These are phyloP conservation scores for Oleoguttula mirabilis DNA, from an alignment of 495 filamentous ascomycete species.

Conservation along the genomic window DNA sequence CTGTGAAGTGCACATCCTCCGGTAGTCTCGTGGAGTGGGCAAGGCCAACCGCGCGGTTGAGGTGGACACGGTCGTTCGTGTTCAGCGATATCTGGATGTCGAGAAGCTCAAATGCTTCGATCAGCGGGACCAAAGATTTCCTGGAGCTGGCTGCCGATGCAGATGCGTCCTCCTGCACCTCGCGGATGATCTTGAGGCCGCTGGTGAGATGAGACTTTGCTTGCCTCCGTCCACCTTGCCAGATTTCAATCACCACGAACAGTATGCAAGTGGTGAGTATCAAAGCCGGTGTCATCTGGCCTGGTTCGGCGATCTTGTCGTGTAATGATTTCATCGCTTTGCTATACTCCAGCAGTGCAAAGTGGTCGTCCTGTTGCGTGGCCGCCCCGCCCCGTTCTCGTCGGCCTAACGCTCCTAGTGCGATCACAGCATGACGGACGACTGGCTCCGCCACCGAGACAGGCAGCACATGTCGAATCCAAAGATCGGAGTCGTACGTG, in stretches of 20 bases:
- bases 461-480: not conserved
- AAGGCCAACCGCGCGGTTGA: not conserved
- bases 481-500: not conserved
- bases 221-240: not conserved
- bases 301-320: constrained; percentile 19
- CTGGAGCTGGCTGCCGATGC: not conserved
- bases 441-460: constrained; percentile 32
- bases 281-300: constrained; percentile 21
- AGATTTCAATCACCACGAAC: constrained; percentile 32
- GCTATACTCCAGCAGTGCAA: constrained; percentile 35
- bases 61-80: not conserved
- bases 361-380: constrained; percentile 26
- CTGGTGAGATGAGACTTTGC: not conserved
- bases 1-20: not conserved
- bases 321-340: constrained; percentile 36
- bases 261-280: constrained; percentile 44
- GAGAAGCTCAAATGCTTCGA: not conserved
- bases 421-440: constrained; percentile 40
- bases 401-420: constrained; percentile 30
- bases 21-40: not conserved
- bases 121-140: not conserved
- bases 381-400: constrained; percentile 11
- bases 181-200: not conserved
- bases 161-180: not conserved
- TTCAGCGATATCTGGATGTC: not conserved